phyloP scores from a whole-genome alignment of 495 filamentous ascomycete genomes.

The Podospora sp. region DNA sequence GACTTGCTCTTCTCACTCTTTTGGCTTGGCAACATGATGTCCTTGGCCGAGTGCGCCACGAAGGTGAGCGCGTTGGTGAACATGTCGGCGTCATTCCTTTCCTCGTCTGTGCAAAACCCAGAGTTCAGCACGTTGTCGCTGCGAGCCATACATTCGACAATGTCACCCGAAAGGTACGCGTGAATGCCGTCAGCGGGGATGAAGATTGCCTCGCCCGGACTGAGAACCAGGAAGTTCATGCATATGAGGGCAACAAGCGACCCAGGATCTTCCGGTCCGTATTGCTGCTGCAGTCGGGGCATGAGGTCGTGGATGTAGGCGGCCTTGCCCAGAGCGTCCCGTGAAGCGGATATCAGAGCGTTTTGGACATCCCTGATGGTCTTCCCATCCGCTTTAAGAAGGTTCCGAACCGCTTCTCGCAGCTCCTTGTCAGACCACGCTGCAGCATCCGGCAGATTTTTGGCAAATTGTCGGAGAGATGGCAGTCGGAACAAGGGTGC shows the following conservation, averaged over 20 bases:
- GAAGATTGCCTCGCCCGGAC: constrained; percentile 68
- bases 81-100: constrained; percentile 63
- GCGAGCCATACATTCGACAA: constrained; percentile 85
- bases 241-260: constrained; percentile 65
- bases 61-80: constrained; percentile 67
- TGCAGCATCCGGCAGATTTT: constrained; percentile 25
- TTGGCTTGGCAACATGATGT: constrained; percentile 54
- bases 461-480: constrained; percentile 54
- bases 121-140: constrained; percentile 77
- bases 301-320: constrained; percentile 65
- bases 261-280: constrained; percentile 61
- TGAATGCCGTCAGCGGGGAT: constrained; percentile 81
- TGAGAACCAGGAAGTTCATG: constrained; percentile 74
- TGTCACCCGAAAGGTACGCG: constrained; percentile 76
- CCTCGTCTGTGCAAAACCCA: constrained; percentile 69
- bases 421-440: constrained; percentile 63
- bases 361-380: constrained; percentile 54
- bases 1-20: constrained; percentile 56
- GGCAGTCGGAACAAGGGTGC: constrained; percentile 57
- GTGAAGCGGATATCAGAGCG: constrained; percentile 51
- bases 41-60: constrained; percentile 56
- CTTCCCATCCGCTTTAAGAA: constrained; percentile 58
- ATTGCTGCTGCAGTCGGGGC: constrained; percentile 65
- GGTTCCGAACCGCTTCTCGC: constrained; percentile 57
- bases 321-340: constrained; percentile 43